phyloP scores from a whole-genome alignment of 148 eudicot genomes.

The Nepenthes gracilis region DNA sequence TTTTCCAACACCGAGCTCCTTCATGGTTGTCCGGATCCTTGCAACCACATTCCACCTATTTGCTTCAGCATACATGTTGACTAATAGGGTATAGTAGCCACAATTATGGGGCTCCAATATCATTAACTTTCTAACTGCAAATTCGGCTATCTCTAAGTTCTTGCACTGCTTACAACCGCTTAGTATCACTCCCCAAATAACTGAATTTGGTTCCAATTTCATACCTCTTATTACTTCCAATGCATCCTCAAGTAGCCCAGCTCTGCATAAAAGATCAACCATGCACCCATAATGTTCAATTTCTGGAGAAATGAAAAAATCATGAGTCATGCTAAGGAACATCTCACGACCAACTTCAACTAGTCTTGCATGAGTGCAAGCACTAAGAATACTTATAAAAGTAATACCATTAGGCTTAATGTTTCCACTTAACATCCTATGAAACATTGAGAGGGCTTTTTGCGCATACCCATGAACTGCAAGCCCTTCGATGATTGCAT shows the following conservation, averaged over 20 bases:
- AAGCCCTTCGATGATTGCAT: conserved; percentile 32
- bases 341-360: conserved; percentile 25
- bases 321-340: conserved; percentile 20
- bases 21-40: conserved; percentile 17
- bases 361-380: conserved; percentile 32
- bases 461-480: conserved; percentile 31
- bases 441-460: conserved; percentile 27
- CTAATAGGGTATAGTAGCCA: conserved; percentile 23
- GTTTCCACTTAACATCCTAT: conserved; percentile 16
- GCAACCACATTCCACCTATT: conserved; percentile 27
- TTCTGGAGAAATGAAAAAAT: conserved; percentile 22
- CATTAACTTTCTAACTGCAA: conserved; percentile 22
- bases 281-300: conserved; percentile 35
- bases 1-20: conserved; percentile 25
- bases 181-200: conserved; percentile 32
- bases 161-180: conserved; percentile 23
- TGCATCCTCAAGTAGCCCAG: conserved; percentile 25
- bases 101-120: conserved; percentile 30
- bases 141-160: conserved; percentile 29
- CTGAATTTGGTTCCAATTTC: conserved; percentile 26
- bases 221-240: conserved; percentile 17
- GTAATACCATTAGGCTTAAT: conserved; percentile 27
- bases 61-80: conserved; percentile 25
- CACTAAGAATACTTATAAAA: conserved; percentile 30
- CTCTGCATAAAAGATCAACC: conserved; percentile 35